Base-by-base conservation (phyloP, 345 rosid genomes). In the Eucalyptus melliodora region DNA sequence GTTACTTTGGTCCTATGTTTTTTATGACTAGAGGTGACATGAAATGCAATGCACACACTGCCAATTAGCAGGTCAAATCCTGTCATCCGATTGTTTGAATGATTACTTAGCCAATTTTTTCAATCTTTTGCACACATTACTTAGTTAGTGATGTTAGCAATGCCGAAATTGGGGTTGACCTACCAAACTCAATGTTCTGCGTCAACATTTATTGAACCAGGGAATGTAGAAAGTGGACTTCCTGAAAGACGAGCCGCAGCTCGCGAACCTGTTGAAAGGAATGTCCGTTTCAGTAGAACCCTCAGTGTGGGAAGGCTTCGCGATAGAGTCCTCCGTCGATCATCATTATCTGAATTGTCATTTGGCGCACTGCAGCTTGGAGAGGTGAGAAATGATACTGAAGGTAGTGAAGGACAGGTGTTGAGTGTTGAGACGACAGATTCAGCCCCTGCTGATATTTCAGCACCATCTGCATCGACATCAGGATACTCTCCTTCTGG, bases 281-380 rank as follows among this genome's bases (percentile, higher is more conserved):
- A 97, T 93, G 98, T 96, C 91, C 93, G 94, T 81, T 98, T 96
- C 93, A 97, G 98, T 87, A 93, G 99, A 91, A 95, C 99, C 31
- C 93, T 98, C 65, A 98, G 99, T 93, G 99, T 98, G 88, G 99
- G 99, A 90, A 93, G 99, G 93, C 98, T 98, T 86, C 98, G 99
- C 81, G 99, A 98, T 45, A 95, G 99, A 92, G 99, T 98, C 92
- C 97, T 98, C 89, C 97, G 96, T 30, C 91, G 97, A 44, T 94
- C 99, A 81, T 93, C 99, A 45, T 90, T 94, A 51, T 90, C 98
- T 88, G 98, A 97, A 55, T 87, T 91, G 47, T 56, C 96, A 34
- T 92, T 92, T 90, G 95, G 94, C 91, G 94, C 96, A 87, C 49
- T 91, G 65, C 95, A 92, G 86, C 95, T 93, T 65, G 96, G 92